Base-by-base conservation (phyloP, 1,139 yeast species). In the Kurtzmaniella quercitrusa region DNA sequence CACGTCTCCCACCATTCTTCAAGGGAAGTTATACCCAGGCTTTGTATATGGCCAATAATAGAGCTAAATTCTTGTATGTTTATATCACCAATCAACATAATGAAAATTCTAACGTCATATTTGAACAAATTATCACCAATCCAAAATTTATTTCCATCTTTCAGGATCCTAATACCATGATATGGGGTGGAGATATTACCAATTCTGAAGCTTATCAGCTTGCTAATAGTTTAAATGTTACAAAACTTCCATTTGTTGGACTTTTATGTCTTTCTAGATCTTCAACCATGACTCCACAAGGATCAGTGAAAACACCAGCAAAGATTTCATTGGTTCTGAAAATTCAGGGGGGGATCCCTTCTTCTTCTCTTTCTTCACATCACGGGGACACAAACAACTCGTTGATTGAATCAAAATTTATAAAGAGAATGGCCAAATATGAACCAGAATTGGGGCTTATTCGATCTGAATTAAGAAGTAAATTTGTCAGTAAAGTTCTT, bases 161-260 rank as follows among this genome's bases (percentile, higher is more conserved):
- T 40, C 46, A 50, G 14, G 44, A 51, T 17, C 17, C 16, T 11
- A 68, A 75, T 39, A 61, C 82, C 3, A 56, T 89, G 2, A 67
- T 89, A 4, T 93, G 98, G 98, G 95, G 94, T 33, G 96, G 97
- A 8, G 86, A 87, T 58, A 79, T 86, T 25, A 76, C 80, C 14
- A 81, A 83, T 48, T 80, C 90, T 12, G 98, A 93, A 62, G 88
- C 94, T 1, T 84, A 81, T 56, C 95, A 89, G 55, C 81, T 89
- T 14, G 88, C 96, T 0, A 83, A 85, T 57, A 79, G 85, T 40
- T 74, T 91, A 48, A 78, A 79, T 48, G 86, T 85, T 38, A 78
- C 91, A 17, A 77, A 79, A 50, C 84, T 85, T 56, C 98, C 98
- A 10, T 86, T 87, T 58, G 63, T 88, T 37, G 96, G 94, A 0